Evolutionary conservation across 495 filamentous ascomycete genomes (phyloP), one percentile per base, ranked within the genome.

Genomic region (Penicillium paxilli): DNA sequence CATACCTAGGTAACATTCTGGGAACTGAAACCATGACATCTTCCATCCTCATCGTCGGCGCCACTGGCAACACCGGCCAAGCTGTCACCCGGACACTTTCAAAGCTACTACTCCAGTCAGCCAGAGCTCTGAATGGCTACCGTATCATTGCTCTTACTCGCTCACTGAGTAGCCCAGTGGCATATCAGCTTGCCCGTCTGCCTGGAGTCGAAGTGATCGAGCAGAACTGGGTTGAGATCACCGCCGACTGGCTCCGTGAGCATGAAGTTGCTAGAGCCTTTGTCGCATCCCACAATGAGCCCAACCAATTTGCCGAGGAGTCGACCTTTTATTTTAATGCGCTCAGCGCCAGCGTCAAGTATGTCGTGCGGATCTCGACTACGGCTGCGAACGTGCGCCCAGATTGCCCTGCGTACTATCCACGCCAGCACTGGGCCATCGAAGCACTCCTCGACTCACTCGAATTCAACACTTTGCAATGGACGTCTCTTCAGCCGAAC

Each of bases 361-460:
- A 79, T 56, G 70, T 78, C 8, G 74, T 79, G 30, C 72, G 75
- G 16, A 79, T 78, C 52, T 79, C 75, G 1, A 79, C 75, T 0
- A 71, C 65, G 0, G 72, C 72, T 5, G 65, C 73, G 2, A 75
- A 73, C 33, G 76, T 78, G 7, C 62, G 59, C 22, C 73, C 76
- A 5, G 69, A 77, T 52, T 66, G 38, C 32, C 20, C 20, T 11
- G 65, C 67, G 6, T 77, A 75, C 55, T 79, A 79, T 47, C 23
- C 74, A 17, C 75, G 76, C 26, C 16, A 56, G 1, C 76, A 79
- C 46, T 79, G 76, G 75, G 76, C 76, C 0, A 71, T 79, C 42
- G 76, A 78, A 58, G 23, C 64, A 23, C 55, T 79, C 1, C 63
- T 79, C 3, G 37, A 44, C 41, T 64, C 74, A 16, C 68, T 70